These are phyloP conservation scores for Echium plantagineum DNA, from an alignment of 257 asterid species.

Conservation along the genomic window DNA sequence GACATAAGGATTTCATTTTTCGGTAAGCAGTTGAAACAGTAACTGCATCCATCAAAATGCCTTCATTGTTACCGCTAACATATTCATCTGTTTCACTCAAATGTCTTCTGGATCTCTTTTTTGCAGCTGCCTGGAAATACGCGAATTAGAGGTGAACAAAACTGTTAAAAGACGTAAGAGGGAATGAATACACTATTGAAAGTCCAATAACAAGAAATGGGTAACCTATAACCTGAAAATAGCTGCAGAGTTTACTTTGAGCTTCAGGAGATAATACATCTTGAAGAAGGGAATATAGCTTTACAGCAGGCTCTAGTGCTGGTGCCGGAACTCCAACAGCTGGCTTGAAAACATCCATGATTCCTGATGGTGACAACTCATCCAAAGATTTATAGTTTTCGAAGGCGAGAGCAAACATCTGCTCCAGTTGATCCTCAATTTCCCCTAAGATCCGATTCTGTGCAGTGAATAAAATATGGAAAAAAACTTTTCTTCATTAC, in stretches of 20 bases:
- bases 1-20: constrained; percentile 36
- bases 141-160: background rate
- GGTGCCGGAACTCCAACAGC: constrained; percentile 40
- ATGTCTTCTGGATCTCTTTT: constrained; percentile 41
- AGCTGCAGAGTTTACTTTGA: constrained; percentile 31
- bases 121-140: constrained; percentile 35
- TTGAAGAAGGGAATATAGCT: constrained; percentile 31
- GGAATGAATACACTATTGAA: background rate
- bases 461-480: too few relatives aligned
- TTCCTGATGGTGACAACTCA: constrained; percentile 35
- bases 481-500: too few relatives aligned
- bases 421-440: constrained; percentile 41
- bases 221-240: constrained; percentile 31
- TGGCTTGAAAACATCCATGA: constrained; percentile 33
- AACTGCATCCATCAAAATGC: constrained; percentile 30
- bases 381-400: constrained; percentile 43
- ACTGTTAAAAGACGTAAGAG: background rate
- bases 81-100: constrained; percentile 48
- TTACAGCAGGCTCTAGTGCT: constrained; percentile 38
- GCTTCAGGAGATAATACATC: constrained; percentile 45
- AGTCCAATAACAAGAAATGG: constrained; percentile 3
- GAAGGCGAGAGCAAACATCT: constrained; percentile 35
- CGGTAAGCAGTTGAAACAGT: constrained; percentile 34
- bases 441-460: constrained; percentile 49
- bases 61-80: constrained; percentile 39